These are phyloP conservation scores for Ascochyta rabiei DNA, from an alignment of 2,329 filamentous ascomycete species.

Conservation along the genomic window DNA sequence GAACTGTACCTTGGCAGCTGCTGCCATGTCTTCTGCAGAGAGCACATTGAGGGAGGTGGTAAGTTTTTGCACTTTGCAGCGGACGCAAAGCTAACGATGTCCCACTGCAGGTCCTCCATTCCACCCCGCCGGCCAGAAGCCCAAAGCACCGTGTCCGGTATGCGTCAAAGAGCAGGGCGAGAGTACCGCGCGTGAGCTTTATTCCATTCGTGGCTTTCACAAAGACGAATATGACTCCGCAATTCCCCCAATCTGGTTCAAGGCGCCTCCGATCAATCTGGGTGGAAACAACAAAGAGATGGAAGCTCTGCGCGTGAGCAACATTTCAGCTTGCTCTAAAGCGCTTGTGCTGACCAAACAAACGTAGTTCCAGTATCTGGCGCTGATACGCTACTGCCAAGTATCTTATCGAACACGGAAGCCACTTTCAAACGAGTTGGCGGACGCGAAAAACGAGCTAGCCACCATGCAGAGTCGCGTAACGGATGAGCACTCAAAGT, in stretches of 20 bases:
- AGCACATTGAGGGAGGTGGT: conserved; percentile 58
- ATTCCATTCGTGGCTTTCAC: conserved; percentile 52
- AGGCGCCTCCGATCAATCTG: conserved; percentile 53
- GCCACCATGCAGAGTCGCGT: conserved; percentile 42
- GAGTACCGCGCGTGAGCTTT: conserved; percentile 46
- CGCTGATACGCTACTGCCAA: conserved; percentile 36
- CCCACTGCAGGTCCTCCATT: conserved; percentile 52
- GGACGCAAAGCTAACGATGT: neutral
- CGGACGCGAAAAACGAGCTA: conserved; percentile 31
- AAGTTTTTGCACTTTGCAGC: conserved; percentile 19
- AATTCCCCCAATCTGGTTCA: conserved; percentile 53
- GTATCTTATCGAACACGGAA: conserved; percentile 30
- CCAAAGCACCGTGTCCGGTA: conserved; percentile 53
- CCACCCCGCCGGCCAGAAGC: conserved; percentile 49
- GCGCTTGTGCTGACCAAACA: conserved; percentile 13
- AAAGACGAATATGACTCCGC: conserved; percentile 50
- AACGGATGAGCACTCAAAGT: conserved; percentile 41
- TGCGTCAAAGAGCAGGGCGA: conserved; percentile 50
- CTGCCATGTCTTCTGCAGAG: conserved; percentile 56
- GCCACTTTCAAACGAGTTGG: conserved; percentile 17
- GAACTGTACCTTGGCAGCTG: conserved; percentile 57
- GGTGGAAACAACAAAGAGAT: conserved; percentile 44
- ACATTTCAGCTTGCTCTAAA: neutral
- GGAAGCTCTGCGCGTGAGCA: conserved; percentile 51
- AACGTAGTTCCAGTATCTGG: conserved; percentile 55